phyloP scores from a whole-genome alignment of 495 filamentous ascomycete genomes.

The Chaetomidium leptoderma region DNA sequence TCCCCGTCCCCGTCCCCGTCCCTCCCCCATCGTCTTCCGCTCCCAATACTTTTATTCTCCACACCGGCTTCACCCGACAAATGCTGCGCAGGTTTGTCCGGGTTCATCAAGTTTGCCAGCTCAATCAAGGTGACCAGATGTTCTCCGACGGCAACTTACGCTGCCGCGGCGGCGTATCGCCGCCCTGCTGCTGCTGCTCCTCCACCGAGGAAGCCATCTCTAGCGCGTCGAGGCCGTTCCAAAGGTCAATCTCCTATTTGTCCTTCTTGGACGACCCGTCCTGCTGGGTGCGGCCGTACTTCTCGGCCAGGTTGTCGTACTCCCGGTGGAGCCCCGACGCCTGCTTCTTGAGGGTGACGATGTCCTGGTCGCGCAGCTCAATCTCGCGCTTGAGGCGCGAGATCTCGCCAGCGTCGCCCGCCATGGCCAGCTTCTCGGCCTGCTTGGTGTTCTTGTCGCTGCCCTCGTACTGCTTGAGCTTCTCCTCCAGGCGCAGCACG shows the following conservation, averaged over 20 bases:
- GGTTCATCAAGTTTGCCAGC: background rate
- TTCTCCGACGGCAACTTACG: background rate
- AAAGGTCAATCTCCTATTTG: slow-evolving; percentile 42
- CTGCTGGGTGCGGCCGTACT: slow-evolving; percentile 57
- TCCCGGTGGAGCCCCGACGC: slow-evolving; percentile 68
- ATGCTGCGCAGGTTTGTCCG: background rate
- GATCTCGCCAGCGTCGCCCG: slow-evolving; percentile 56
- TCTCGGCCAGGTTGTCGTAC: slow-evolving; percentile 79
- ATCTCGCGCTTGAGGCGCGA: slow-evolving; percentile 63
- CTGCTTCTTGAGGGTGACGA: slow-evolving; percentile 83
- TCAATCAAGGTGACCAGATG: slow-evolving; percentile 5
- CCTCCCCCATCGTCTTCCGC: no score
- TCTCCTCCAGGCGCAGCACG: slow-evolving; percentile 86
- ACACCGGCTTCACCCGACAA: background rate
- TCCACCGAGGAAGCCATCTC: background rate
- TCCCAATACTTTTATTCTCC: no score
- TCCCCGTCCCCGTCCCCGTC: no score
- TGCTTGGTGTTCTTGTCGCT: slow-evolving; percentile 69
- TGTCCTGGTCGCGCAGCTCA: slow-evolving; percentile 65
- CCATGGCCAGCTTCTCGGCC: slow-evolving; percentile 71
- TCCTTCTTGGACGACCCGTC: slow-evolving; percentile 62
- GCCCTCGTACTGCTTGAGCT: slow-evolving; percentile 81
- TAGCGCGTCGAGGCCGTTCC: slow-evolving; percentile 10
- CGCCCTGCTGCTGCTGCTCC: background rate
- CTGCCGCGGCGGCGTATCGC: slow-evolving; percentile 1